A percentile compares a stretch with the other conserved stretches of the same genome.
Conservation (phyloP, 306 rosid genomes). For the Vigna trinervia region DNA sequence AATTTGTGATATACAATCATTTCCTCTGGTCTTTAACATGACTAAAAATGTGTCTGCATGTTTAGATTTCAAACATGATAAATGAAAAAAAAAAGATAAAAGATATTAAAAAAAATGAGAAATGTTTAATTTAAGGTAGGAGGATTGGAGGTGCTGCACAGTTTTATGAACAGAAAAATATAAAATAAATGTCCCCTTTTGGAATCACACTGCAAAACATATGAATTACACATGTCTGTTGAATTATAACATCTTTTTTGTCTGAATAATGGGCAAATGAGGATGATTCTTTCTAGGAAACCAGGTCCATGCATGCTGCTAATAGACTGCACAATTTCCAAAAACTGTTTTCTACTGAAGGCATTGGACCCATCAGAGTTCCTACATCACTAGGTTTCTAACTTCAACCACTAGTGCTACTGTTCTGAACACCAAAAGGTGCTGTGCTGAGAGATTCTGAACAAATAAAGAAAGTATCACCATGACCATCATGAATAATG, state of each 20-base stretch:
- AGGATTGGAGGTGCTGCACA: not conserved
- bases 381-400: conserved; percentile 18
- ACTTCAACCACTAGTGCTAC: not conserved
- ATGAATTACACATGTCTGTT: not conserved
- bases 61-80: no score
- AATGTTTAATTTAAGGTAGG: not conserved
- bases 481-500: conserved; percentile 7
- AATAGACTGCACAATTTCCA: conserved; percentile 12
- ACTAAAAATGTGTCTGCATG: no score
- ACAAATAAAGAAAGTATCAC: not conserved
- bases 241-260: conserved; percentile 4
- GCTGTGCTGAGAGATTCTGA: not conserved
- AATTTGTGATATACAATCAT: no score
- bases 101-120: no score
- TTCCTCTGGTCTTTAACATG: no score
- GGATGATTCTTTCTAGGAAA: not conserved
- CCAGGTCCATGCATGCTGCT: not conserved
- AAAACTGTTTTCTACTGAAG: not conserved
- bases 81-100: no score
- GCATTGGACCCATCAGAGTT: conserved; percentile 14
- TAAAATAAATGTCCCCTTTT: not conserved
- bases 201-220: not conserved
- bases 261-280: conserved; percentile 1
- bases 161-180: not conserved
- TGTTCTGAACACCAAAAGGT: not conserved